phyloP scores from a whole-genome alignment of 163 green algal species.

The Trebouxiophyceae sp. region DNA sequence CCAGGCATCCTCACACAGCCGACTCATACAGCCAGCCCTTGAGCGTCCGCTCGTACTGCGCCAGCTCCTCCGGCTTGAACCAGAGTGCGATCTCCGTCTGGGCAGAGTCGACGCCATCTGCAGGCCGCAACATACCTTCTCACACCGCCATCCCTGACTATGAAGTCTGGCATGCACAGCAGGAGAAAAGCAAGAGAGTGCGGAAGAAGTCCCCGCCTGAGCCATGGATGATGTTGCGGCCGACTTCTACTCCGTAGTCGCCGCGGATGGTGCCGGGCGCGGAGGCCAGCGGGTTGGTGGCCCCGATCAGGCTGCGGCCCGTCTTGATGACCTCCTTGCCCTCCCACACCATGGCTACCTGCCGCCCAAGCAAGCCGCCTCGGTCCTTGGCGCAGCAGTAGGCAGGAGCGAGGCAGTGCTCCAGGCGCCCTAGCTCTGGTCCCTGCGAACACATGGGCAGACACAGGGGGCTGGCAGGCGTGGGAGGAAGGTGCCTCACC shows the following conservation, averaged over 20 bases:
- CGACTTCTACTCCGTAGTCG: conserved; percentile 61
- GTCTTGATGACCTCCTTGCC: conserved; percentile 57
- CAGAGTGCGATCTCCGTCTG: conserved; percentile 44
- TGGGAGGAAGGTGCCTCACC: no score
- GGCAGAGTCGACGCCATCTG: conserved; percentile 16
- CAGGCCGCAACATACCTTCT: neutral
- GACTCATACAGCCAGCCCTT: conserved; percentile 30
- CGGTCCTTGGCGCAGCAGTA: no score
- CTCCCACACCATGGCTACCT: conserved; percentile 44
- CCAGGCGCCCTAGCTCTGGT: no score
- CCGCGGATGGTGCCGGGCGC: conserved; percentile 68
- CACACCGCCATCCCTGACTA: neutral
- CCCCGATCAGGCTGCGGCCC: conserved; percentile 63
- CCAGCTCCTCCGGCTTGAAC: conserved; percentile 43
- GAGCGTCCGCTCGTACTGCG: conserved; percentile 16
- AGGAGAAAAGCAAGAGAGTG: neutral
- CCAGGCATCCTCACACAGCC: neutral
- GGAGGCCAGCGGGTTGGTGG: conserved; percentile 60
- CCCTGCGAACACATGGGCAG: no score
- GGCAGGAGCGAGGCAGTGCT: no score
- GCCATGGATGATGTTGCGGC: conserved; percentile 94
- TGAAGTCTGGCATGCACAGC: neutral
- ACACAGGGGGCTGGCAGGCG: no score
- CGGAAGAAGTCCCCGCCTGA: no score
- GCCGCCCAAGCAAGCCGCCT: no score